A percentile compares a stretch with the other conserved stretches of the same genome.
Conservation (phyloP, 345 rosid genomes). For the Hibiscus mutabilis region DNA sequence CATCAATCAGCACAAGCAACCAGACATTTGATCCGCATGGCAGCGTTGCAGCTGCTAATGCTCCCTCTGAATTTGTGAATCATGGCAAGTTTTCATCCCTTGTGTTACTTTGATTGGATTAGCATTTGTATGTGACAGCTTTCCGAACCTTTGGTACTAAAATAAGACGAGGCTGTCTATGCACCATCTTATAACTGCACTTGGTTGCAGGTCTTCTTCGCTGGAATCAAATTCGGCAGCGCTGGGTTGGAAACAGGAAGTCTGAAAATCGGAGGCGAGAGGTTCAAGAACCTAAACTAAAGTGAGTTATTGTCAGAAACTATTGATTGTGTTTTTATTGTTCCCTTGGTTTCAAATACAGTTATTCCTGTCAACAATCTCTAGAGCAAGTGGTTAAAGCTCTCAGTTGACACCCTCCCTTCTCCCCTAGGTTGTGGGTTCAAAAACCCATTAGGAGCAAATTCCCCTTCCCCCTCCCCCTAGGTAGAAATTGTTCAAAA, state of each 20-base stretch:
- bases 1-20: slow-evolving; percentile 40
- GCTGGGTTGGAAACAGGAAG: slow-evolving; percentile 52
- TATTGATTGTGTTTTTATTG: neutral
- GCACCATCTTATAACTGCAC: neutral
- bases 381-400: too few relatives aligned
- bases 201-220: slow-evolving; percentile 47
- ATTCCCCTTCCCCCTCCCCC: too few relatives aligned
- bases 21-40: slow-evolving; percentile 29
- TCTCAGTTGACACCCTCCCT: too few relatives aligned
- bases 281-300: slow-evolving; percentile 58
- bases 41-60: slow-evolving; percentile 40
- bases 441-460: too few relatives aligned
- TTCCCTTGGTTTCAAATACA: neutral
- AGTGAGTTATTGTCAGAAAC: slow-evolving; percentile 27
- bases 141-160: neutral
- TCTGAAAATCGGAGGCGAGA: slow-evolving; percentile 23
- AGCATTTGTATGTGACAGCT: neutral
- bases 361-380: neutral
- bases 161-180: neutral
- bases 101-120: neutral
- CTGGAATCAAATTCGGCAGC: slow-evolving; percentile 72
- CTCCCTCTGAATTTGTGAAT: slow-evolving; percentile 62
- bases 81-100: slow-evolving; percentile 38
- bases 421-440: too few relatives aligned
- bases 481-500: too few relatives aligned